Evolutionary conservation across 2,329 filamentous ascomycete species (phyloP), one percentile per base, ranked within the genome.

Genomic region (Coniochaeta pulveracea): DNA sequence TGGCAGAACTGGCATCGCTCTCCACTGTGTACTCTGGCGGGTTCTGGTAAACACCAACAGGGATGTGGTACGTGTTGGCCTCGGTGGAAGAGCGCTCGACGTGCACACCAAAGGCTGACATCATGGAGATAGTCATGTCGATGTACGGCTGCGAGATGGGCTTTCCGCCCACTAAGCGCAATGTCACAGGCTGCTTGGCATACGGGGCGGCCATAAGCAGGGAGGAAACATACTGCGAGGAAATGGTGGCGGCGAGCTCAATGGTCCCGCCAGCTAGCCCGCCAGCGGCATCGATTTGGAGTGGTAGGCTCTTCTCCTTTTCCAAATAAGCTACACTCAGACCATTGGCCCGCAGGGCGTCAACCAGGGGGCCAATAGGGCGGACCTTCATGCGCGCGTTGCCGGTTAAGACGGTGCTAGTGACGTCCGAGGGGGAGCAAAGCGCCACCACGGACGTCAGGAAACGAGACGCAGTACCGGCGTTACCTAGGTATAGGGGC

Each of bases 111-210:
- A 98, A 98, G 3, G 82, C 72, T 35, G 72, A 71, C 91, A 98
- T 98, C 89, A 98, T 98, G 11, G 86, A 73, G 34, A 93, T 86
- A 2, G 91, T 98, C 89, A 98, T 96, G 53, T 98, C 86, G 48
- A 98, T 96, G 55, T 98, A 98, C 2, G 80, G 77, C 53, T 96
- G 88, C 2, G 89, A 96, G 43, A 98, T 94, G 26, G 91, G 89
- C 56, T 94, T 96, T 35, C 88, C 91, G n/a, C 91, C 91, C 10
- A 96, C 80, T 24, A 98, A 69, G 25, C 79, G 80, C 43, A 98
- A 63, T 0, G 85, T 95, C 23, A 98, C 88, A 0, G 89, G 84
- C 41, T 86, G 78, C 60, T 94, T 95, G 28, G 91, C 91, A 50
- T 96, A 98, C 0, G 91, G 91, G 0, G 91, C 91, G 38, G 86